Base-by-base conservation (phyloP, 2,329 filamentous ascomycete genomes). In the Diaporthe velutina region DNA sequence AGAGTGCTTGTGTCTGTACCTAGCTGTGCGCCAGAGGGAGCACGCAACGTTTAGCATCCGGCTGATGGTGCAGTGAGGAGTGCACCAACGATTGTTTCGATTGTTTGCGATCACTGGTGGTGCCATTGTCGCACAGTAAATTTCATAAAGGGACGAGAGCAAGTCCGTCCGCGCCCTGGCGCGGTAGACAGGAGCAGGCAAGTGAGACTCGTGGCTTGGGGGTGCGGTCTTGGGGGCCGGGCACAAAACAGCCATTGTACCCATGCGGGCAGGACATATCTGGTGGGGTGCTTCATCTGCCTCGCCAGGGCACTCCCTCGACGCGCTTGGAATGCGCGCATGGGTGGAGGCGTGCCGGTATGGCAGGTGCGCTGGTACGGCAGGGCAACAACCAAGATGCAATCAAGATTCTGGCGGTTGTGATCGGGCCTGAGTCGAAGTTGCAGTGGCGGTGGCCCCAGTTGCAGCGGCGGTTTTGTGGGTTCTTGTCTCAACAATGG, bases 141-240 rank as follows among this genome's bases (percentile, higher is more conserved):
- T 48, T 66, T 33, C n/a, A 66, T 42, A 48, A 66, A 45, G 38
- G 60, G 50, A 54, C 61, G 42, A 66, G 60, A 12, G 6, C 38
- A 40, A 52, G 45, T 67, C 61, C 40, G 61, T 50, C 52, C 64
- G 64, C 64, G 61, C 15, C 58, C 30, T 19, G n/a, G n/a, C n/a
- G n/a, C n/a, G n/a, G n/a, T n/a, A n/a, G 15, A 42, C 40, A 19
- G 17, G 38, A 45, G 48, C n/a, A n/a, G 19, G 10, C 5, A 67
- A 67, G 28, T 67, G 64, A 67, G 64, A 67, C 64, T 67, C 30
- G 64, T 45, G 64, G 64, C 60, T 66, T 66, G 42, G 60, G 17
- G 40, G 38, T 17, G 52, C 4, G 52, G 52, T n/a, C n/a, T n/a
- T n/a, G 30, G 30, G 55, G 60, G 60, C 61, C 28, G 22, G 25